phyloP scores from a whole-genome alignment of 2,329 filamentous ascomycete species.

The Dothistroma septosporum region DNA sequence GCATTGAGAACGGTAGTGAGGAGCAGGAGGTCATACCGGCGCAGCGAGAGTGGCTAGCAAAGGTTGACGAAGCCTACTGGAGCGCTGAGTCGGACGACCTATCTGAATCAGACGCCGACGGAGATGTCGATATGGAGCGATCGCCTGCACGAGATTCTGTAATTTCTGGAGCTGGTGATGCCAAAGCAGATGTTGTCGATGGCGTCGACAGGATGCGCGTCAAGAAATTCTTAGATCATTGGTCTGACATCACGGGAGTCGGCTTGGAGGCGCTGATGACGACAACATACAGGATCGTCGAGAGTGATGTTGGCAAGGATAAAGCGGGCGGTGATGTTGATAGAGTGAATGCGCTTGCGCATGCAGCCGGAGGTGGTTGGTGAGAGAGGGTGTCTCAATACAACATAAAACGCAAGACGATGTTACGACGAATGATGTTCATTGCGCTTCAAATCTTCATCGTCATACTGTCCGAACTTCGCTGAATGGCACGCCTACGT shows the following conservation, averaged over 20 bases:
- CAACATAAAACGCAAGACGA: neutral
- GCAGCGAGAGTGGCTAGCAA: constrained; percentile 79
- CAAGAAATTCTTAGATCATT: constrained; percentile 67
- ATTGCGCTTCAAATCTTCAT: no score
- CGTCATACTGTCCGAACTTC: no score
- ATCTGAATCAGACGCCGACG: constrained; percentile 12
- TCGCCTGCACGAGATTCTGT: constrained; percentile 23
- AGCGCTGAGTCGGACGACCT: constrained; percentile 28
- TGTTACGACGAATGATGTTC: neutral
- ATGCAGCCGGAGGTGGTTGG: constrained; percentile 92
- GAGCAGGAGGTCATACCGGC: constrained; percentile 55
- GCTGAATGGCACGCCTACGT: no score
- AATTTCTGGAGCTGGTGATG: constrained; percentile 27
- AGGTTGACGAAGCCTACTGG: constrained; percentile 58
- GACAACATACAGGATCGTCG: constrained; percentile 86
- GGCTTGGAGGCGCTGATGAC: constrained; percentile 67
- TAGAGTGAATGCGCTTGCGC: constrained; percentile 79
- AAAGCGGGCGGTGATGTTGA: constrained; percentile 65
- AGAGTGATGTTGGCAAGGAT: constrained; percentile 88
- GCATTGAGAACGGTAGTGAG: constrained; percentile 34
- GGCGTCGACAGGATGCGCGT: constrained; percentile 63
- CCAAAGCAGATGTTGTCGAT: constrained; percentile 26
- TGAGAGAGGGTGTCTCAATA: constrained; percentile 54
- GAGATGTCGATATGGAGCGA: constrained; percentile 21
- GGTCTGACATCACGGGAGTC: constrained; percentile 69